Percentiles rank a stretch among this genome's conserved stretches.
phyloP scores from a whole-genome alignment of 164 flowering plant genomes.

The Magnolia changhungtana region DNA sequence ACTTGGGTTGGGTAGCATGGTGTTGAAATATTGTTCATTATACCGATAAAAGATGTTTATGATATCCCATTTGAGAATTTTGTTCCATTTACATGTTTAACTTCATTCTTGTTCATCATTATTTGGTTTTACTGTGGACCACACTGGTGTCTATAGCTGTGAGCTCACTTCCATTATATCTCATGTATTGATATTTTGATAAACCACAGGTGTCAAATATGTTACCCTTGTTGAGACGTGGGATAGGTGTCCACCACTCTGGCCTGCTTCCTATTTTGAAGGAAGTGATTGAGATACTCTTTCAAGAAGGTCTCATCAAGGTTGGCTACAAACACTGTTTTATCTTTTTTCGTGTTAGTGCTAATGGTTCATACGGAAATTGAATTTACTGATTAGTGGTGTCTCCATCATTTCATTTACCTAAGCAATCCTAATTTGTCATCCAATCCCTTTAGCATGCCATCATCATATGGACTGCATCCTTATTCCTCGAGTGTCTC shows the following conservation, averaged over 20 bases:
- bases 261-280: constrained; percentile 97
- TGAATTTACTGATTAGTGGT: neutral
- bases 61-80: neutral
- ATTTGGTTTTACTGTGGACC: neutral
- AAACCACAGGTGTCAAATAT: constrained; percentile 77
- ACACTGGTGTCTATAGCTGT: neutral
- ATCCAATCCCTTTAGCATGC: neutral
- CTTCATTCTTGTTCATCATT: neutral
- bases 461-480: neutral
- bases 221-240: constrained; percentile 91
- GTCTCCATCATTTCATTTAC: neutral
- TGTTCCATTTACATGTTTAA: neutral
- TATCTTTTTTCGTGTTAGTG: neutral
- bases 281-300: constrained; percentile 96
- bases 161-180: neutral
- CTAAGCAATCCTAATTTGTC: neutral
- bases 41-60: neutral
- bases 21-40: neutral
- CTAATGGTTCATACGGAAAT: neutral
- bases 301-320: constrained; percentile 98
- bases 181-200: constrained; percentile 1
- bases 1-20: neutral
- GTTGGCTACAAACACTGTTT: constrained; percentile 28
- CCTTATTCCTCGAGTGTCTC: neutral
- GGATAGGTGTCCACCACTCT: constrained; percentile 99